Evolutionary conservation across 257 asterid genomes (phyloP), one percentile per base, ranked within the genome.

Genomic region (Cinchona pubescens): DNA sequence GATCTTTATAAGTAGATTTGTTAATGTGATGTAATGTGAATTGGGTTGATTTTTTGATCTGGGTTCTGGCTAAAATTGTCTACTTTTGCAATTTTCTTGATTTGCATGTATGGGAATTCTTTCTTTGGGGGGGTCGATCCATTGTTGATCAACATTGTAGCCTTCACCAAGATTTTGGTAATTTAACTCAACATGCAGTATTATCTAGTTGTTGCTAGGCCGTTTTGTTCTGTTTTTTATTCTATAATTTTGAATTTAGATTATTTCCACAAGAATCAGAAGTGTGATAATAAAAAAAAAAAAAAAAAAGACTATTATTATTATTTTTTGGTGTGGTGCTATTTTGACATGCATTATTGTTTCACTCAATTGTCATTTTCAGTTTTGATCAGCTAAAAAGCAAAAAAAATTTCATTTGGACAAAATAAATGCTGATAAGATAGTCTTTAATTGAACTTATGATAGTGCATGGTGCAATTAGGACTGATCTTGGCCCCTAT

Each of bases 101-200:
- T 55, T 66, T 83, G 86, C 91, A 87, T 87, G 87, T 79, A 48
- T 76, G 83, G 82, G 82, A 82, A 87, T 75, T 23, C 37, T 77
- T 43, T 62, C n/a, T 2, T 75, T 71, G 79, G 76, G 79, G 73
- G 73, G 23, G 59, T 80, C 80, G 90, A 84, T 88, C 80, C 76
- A 76, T 73, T 63, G 63, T 76, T 80, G 84, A 85, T 86, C 85
- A 81, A 75, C 82, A 38, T 71, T 76, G 69, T 78, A 63, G 68
- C 25, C 43, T 71, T 66, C 51, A 19, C 27, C 58, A 7, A n/a
- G 59, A 59, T 45, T 76, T 67, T 69, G 51, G 38, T 55, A 40
- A 55, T 43, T 58, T 34, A 56, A 66, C 42, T 67, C 45, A 0
- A 56, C 74, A 55, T 72, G 78, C 78, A 66, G 25, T 72, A 37